Evolutionary conservation across 805 yeast genomes (phyloP).

Genomic region (Metschnikowia bowlesiae): DNA sequence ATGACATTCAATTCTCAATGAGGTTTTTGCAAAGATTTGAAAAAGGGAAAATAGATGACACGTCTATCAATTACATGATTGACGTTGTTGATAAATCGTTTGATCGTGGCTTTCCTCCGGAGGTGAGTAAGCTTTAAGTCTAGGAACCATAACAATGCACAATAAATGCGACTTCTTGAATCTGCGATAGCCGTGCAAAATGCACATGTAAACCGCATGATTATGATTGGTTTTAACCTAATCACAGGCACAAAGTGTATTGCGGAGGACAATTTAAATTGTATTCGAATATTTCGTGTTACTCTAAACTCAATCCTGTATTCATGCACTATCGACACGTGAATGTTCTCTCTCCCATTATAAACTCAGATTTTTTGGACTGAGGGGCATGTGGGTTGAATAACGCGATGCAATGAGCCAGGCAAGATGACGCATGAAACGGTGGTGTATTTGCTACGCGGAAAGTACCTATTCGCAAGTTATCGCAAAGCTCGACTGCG

Average conservation of each 20-base stretch:
- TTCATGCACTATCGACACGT: neutral
- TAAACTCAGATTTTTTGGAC: neutral
- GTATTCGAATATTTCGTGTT: too few relatives aligned
- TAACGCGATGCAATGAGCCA: neutral
- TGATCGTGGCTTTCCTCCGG: slow-evolving; percentile 8
- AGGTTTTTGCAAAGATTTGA: slow-evolving; percentile 22
- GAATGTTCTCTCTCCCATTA: neutral
- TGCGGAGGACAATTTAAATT: too few relatives aligned
- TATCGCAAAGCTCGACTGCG: slow-evolving; percentile 3
- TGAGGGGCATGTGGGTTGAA: neutral
- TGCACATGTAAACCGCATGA: neutral
- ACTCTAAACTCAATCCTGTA: neutral
- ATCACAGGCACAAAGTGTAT: too few relatives aligned
- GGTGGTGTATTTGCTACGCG: neutral
- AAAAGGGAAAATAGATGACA: slow-evolving; percentile 15
- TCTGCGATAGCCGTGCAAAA: neutral
- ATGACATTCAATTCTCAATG: slow-evolving; percentile 25
- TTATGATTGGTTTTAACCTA: neutral
- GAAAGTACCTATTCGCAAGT: neutral
- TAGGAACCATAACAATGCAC: neutral
- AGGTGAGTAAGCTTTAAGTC: neutral
- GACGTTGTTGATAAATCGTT: slow-evolving; percentile 32
- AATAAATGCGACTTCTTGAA: neutral
- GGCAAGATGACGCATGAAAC: neutral
- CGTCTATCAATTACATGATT: slow-evolving; percentile 26